A percentile compares a stretch with the other conserved stretches of the same genome.
Conservation (phyloP, 768 basidiomycete species). For the Mycena haematopus region DNA sequence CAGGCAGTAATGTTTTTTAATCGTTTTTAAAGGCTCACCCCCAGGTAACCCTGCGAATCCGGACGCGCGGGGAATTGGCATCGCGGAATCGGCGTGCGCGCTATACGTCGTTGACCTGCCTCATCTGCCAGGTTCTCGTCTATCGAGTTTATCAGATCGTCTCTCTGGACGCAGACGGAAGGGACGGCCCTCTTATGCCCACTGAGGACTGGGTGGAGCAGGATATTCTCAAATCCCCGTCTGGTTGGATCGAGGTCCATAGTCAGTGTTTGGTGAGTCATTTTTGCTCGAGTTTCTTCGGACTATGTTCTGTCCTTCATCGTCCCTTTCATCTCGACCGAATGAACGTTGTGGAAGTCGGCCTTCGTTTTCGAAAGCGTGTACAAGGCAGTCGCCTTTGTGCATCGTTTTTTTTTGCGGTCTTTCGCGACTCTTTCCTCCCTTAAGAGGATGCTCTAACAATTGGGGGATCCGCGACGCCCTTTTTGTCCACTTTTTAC, state of each 20-base stretch:
- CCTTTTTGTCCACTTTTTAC: too few relatives aligned
- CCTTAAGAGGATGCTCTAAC: too few relatives aligned
- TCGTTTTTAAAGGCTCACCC: constrained; percentile 59
- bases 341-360: too few relatives aligned
- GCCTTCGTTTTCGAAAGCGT: too few relatives aligned
- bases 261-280: constrained; percentile 69
- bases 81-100: constrained; percentile 58
- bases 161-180: constrained; percentile 60
- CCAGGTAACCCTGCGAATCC: constrained; percentile 72
- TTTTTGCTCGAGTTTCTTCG: background rate
- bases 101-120: constrained; percentile 70
- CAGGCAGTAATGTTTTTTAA: constrained; percentile 18
- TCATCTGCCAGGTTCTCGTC: constrained; percentile 65
- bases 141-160: constrained; percentile 76
- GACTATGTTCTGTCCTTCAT: too few relatives aligned
- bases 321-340: too few relatives aligned
- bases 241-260: constrained; percentile 78
- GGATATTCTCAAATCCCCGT: constrained; percentile 69
- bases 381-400: too few relatives aligned
- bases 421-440: too few relatives aligned
- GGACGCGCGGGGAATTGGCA: constrained; percentile 51
- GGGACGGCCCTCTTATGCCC: constrained; percentile 71
- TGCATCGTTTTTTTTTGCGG: too few relatives aligned
- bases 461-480: too few relatives aligned
- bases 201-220: constrained; percentile 80